Percentiles rank a stretch among this genome's conserved stretches.
Conservation (phyloP, 1,284 basidiomycete species). For the Inonotus obliquus region DNA sequence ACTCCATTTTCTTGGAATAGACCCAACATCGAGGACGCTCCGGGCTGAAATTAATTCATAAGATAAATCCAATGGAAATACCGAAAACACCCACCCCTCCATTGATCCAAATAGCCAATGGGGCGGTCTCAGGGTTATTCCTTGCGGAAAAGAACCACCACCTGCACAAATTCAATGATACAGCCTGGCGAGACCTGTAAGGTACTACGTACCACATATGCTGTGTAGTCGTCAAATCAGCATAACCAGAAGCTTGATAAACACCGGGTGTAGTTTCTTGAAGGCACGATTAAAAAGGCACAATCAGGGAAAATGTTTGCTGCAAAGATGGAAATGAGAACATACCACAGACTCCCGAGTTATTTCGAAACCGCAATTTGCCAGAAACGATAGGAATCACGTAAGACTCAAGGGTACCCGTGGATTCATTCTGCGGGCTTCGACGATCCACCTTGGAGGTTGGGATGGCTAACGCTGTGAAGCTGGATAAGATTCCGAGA, state of each 20-base stretch:
- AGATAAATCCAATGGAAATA: not conserved
- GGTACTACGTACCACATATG: conserved; percentile 46
- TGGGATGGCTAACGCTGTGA: too few species aligned
- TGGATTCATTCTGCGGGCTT: too few species aligned
- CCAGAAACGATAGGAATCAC: too few species aligned
- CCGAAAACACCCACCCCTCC: conserved; percentile 45
- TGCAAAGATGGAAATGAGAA: not conserved
- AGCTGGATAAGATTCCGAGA: too few species aligned
- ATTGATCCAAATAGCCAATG: conserved; percentile 61
- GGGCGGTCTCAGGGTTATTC: conserved; percentile 49
- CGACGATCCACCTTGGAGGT: too few species aligned
- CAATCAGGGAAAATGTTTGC: not conserved
- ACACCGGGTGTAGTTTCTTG: conserved; percentile 56
- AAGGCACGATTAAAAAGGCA: not conserved
- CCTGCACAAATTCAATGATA: conserved; percentile 30
- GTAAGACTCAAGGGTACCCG: too few species aligned
- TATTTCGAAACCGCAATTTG: conserved; percentile 19
- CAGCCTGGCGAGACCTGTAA: conserved; percentile 7
- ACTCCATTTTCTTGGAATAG: conserved; percentile 57
- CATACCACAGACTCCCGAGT: conserved; percentile 23
- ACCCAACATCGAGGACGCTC: conserved; percentile 63
- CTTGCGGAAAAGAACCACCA: conserved; percentile 69
- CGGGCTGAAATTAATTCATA: conserved; percentile 38
- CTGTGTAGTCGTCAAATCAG: conserved; percentile 45
- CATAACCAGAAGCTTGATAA: conserved; percentile 57